Evolutionary conservation across 1,284 basidiomycete genomes (phyloP).

Genomic region (Trametes pubescens): DNA sequence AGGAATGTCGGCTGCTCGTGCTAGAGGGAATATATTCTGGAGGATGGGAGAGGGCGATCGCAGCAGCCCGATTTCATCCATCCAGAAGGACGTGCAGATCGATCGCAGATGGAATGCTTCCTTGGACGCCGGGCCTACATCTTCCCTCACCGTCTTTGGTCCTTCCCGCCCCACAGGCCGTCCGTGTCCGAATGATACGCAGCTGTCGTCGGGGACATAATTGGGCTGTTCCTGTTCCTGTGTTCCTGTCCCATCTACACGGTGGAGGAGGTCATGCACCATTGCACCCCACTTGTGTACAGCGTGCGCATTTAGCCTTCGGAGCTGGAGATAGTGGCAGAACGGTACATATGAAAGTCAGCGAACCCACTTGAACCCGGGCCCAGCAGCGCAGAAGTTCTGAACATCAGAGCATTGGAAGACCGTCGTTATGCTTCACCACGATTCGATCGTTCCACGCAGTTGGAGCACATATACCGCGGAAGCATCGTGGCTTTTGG

Average conservation of each 20-base stretch:
- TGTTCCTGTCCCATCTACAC: too few species aligned
- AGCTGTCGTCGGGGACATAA: too few species aligned
- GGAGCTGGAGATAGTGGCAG: neutral
- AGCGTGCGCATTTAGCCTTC: conserved; percentile 1
- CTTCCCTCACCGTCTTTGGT: neutral
- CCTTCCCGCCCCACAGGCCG: neutral
- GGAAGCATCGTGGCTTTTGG: neutral
- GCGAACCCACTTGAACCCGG: too few species aligned
- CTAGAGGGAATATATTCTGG: neutral
- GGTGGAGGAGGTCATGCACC: too few species aligned
- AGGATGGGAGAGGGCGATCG: neutral
- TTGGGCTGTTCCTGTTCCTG: too few species aligned
- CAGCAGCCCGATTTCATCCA: neutral
- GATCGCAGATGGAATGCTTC: conserved; percentile 1
- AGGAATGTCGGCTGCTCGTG: neutral
- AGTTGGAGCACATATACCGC: neutral
- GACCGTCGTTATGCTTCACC: neutral
- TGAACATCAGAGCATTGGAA: neutral
- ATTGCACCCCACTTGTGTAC: too few species aligned
- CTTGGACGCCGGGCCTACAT: neutral
- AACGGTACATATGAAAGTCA: neutral
- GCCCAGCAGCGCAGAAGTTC: too few species aligned
- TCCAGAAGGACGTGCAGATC: neutral
- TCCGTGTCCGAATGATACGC: too few species aligned
- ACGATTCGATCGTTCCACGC: neutral